These are phyloP conservation scores for Aspergillus pseudonomiae DNA, from an alignment of 2,329 filamentous ascomycete genomes.

Conservation along the genomic window DNA sequence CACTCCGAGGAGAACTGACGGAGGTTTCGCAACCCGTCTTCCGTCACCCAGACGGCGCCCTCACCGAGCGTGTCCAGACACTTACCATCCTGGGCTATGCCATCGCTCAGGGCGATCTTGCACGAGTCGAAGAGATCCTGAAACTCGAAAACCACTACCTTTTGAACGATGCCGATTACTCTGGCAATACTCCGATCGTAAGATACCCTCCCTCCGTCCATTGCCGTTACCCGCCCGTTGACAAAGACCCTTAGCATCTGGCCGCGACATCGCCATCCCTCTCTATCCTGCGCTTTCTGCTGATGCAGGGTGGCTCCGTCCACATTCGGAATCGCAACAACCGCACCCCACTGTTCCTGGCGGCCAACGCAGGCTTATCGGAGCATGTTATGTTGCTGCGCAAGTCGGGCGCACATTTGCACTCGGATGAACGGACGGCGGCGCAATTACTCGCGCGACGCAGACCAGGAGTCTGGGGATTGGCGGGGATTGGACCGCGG, in stretches of 20 bases:
- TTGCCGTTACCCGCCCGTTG: constrained; percentile 4
- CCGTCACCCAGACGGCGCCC: constrained; percentile 67
- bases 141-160: constrained; percentile 67
- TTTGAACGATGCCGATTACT: constrained; percentile 76
- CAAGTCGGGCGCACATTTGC: constrained; percentile 62
- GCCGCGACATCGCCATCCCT: constrained; percentile 60
- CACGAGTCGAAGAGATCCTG: constrained; percentile 68
- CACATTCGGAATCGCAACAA: constrained; percentile 62
- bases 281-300: constrained; percentile 58
- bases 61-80: constrained; percentile 62
- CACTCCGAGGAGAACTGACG: constrained; percentile 83
- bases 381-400: constrained; percentile 59
- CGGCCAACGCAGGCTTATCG: constrained; percentile 58
- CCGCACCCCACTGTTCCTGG: constrained; percentile 62
- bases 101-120: constrained; percentile 71
- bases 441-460: constrained; percentile 54
- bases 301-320: constrained; percentile 60
- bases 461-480: constrained; percentile 45
- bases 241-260: constrained; percentile 50
- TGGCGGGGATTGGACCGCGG: constrained; percentile 44
- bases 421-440: constrained; percentile 58
- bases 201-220: constrained; percentile 13
- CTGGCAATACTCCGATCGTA: constrained; percentile 69
- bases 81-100: constrained; percentile 80
- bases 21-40: constrained; percentile 74